Percentiles rank a stretch among this genome's conserved stretches.
phyloP scores from a whole-genome alignment of 225 moss, liverwort and hornwort genomes.

The Neckera pumila region DNA sequence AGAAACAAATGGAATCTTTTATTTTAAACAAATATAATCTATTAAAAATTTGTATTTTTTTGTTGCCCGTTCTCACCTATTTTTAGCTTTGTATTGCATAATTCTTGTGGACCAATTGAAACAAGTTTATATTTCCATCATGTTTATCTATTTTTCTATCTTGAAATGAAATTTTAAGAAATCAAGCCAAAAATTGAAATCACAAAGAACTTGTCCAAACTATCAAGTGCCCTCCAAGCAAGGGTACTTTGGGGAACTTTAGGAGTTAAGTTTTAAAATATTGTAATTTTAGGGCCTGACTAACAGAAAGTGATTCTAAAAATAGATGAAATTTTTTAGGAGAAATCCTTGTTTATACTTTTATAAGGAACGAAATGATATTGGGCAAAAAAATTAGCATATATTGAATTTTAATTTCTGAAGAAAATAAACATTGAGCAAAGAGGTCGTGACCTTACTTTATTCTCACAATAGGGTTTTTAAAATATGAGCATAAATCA shows the following conservation, averaged over 20 bases:
- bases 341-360: background rate
- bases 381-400: background rate
- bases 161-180: background rate
- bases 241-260: no score
- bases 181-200: background rate
- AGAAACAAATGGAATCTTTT: rapidly evolving
- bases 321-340: rapidly evolving
- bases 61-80: rapidly evolving
- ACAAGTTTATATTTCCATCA: rapidly evolving
- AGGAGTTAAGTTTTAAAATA: background rate
- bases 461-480: rapidly evolving
- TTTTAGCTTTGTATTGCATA: background rate
- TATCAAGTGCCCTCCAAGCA: background rate
- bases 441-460: rapidly evolving
- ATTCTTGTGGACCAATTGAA: rapidly evolving
- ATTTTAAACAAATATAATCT: no score
- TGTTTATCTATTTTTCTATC: background rate
- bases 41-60: background rate
- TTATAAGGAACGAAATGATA: rapidly evolving
- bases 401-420: rapidly evolving
- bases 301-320: background rate
- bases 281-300: rapidly evolving
- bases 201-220: background rate
- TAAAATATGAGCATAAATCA: background rate
- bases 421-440: background rate